Conservation (phyloP, 2,329 filamentous ascomycete genomes). For the Cercospora sesami region DNA sequence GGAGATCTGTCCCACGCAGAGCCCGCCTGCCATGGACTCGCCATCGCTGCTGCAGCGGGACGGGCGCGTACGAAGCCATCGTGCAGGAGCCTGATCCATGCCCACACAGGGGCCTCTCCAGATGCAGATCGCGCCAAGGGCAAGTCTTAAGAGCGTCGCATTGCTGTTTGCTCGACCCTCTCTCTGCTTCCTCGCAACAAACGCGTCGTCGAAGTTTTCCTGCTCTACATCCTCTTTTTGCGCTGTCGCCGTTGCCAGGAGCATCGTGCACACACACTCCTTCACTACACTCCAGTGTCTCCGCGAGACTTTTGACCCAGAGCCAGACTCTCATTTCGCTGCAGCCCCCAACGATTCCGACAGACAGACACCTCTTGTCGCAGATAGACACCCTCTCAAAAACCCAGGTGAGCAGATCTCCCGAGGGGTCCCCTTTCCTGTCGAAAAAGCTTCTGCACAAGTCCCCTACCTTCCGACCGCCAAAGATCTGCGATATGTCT, state of each 20-base stretch:
- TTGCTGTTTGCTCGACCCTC: background rate
- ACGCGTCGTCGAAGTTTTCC: background rate
- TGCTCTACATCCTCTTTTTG: background rate
- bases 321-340: conserved; percentile 30
- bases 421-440: background rate
- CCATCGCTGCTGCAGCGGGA: conserved; percentile 15
- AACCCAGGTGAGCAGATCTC: conserved; percentile 19
- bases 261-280: conserved; percentile 30
- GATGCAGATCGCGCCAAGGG: conserved; percentile 29
- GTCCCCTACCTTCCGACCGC: conserved; percentile 1
- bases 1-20: conserved; percentile 22
- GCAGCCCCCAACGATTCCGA: conserved; percentile 15
- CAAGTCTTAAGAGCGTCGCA: conserved; percentile 25
- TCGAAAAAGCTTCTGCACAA: background rate
- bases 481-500: conserved; percentile 8
- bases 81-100: conserved; percentile 21
- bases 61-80: conserved; percentile 25
- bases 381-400: conserved; percentile 14
- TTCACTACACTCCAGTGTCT: conserved; percentile 15
- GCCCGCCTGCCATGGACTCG: conserved; percentile 17
- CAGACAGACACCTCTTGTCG: conserved; percentile 12
- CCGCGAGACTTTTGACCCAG: conserved; percentile 26
- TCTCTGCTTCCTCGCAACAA: conserved; percentile 10
- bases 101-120: conserved; percentile 18
- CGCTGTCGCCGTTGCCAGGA: conserved; percentile 25